These are phyloP conservation scores for Arthrobotrys megalospora DNA, from an alignment of 2,329 filamentous ascomycete species.

Conservation along the genomic window DNA sequence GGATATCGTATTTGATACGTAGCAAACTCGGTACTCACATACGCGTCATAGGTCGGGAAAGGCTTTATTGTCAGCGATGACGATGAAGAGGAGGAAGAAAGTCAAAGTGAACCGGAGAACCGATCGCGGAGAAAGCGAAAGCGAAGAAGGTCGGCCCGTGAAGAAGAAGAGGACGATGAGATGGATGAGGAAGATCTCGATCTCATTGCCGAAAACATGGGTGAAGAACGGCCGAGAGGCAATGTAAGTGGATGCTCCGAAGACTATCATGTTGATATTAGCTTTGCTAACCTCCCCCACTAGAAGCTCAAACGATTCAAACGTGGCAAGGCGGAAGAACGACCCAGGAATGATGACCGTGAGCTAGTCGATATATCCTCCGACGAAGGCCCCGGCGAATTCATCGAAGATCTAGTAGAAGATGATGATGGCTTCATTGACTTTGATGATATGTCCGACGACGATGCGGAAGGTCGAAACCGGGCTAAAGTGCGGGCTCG, in stretches of 20 bases:
- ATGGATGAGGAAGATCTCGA: slow-evolving; percentile 97
- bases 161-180: slow-evolving; percentile 84
- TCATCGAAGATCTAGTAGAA: slow-evolving; percentile 73
- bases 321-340: slow-evolving; percentile 82
- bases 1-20: neutral
- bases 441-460: slow-evolving; percentile 91
- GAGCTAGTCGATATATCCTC: slow-evolving; percentile 94
- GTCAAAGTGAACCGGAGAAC: slow-evolving; percentile 66
- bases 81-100: slow-evolving; percentile 80
- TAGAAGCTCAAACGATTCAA: slow-evolving; percentile 97
- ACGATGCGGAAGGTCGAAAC: slow-evolving; percentile 83
- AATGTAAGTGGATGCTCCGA: slow-evolving; percentile 56
- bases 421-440: slow-evolving; percentile 87
- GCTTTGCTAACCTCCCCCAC: slow-evolving; percentile 68
- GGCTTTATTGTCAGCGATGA: slow-evolving; percentile 97
- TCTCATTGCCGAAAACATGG: slow-evolving; percentile 80
- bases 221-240: slow-evolving; percentile 61
- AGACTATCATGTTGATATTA: neutral
- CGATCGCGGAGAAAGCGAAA: slow-evolving; percentile 71
- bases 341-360: slow-evolving; percentile 76
- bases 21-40: slow-evolving; percentile 26
- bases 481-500: slow-evolving; percentile 88
- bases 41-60: slow-evolving; percentile 79
- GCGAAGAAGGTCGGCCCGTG: slow-evolving; percentile 78
- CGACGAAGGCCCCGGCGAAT: slow-evolving; percentile 83